Base-by-base conservation (phyloP, 306 rosid species). In the Ammopiptanthus mongolicus region DNA sequence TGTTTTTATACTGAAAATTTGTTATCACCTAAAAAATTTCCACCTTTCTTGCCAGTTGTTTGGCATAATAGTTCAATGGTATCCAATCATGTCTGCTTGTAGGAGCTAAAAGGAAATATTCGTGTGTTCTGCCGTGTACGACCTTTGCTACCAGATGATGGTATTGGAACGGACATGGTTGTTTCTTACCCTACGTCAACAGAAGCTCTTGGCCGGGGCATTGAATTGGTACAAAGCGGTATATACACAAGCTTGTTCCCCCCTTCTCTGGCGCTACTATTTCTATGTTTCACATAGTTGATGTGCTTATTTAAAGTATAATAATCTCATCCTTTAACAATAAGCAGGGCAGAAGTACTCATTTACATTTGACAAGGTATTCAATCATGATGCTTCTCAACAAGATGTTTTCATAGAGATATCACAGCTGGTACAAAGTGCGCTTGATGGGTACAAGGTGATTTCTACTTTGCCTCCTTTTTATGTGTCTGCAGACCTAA, bases 401-500 rank as follows among this genome's bases (percentile, higher is more conserved):
- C 86, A 84, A 36, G 96, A 96, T 42, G 96, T 92, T 76, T 96
- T 96, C 75, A 79, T 78, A 2, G 99, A 95, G 78, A 87, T 95
- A 82, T 92, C 99, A 5, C 97, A 95, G 77, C 84, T 95, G 53
- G 97, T 95, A 8, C 99, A 95, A 74, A 95, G 97, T 78, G 99
- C 99, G 0, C 97, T 95, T 36, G 99, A 95, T 73, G 97, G 99
- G 34, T 95, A 95, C 60, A 95, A 92, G 99, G 99, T 95, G 75
- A 69, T 53, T 65, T 46, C 56, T 21, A 52, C 7, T 52, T 63
- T 51, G 22, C 14, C 48, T 22, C 76, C 37, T 68, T 71, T 47
- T 3, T 53, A 18, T 15, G 18, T 39, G n/a, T 39, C 8, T 4
- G 29, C 15, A 29, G 46, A 58, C 36, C 36, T 9, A 6, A 19